phyloP scores from a whole-genome alignment of 2,329 filamentous ascomycete genomes.

The Colletotrichum shisoi region DNA sequence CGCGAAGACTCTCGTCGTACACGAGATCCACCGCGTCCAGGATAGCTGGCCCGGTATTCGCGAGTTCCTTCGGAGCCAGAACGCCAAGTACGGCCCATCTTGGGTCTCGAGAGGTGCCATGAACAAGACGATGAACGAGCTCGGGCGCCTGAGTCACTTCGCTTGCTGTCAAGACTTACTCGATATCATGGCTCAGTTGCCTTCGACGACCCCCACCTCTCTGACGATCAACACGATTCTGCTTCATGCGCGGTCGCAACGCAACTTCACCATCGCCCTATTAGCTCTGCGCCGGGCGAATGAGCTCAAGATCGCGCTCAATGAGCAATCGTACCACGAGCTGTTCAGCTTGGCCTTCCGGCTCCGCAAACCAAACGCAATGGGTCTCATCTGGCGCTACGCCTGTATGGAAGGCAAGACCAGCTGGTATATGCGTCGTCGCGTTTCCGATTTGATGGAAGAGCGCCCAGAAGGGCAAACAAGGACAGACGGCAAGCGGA shows the following conservation, averaged over 20 bases:
- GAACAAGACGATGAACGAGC: conserved; percentile 53
- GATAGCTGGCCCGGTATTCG: conserved; percentile 51
- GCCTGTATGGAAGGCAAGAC: conserved; percentile 44
- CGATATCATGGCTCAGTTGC: conserved; percentile 41
- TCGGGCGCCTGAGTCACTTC: conserved; percentile 52
- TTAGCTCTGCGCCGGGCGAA: conserved; percentile 45
- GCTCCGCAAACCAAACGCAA: conserved; percentile 46
- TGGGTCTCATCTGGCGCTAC: conserved; percentile 49
- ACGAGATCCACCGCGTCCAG: conserved; percentile 51
- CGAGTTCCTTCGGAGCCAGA: conserved; percentile 53
- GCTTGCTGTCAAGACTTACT: conserved; percentile 43
- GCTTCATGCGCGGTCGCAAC: conserved; percentile 43
- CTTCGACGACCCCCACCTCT: conserved; percentile 20
- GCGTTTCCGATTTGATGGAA: conserved; percentile 32
- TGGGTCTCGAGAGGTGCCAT: conserved; percentile 54
- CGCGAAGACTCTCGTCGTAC: conserved; percentile 53
- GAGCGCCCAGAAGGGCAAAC: background rate
- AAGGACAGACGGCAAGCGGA: background rate
- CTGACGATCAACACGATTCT: conserved; percentile 53
- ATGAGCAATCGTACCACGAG: conserved; percentile 48
- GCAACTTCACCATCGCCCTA: conserved; percentile 47
- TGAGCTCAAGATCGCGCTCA: conserved; percentile 41
- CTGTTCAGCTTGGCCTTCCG: conserved; percentile 52
- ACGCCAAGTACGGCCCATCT: conserved; percentile 54
- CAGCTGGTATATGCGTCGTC: conserved; percentile 44